A percentile compares a stretch with the other conserved stretches of the same genome.
Evolutionary conservation across 306 rosid species (phyloP).

Genomic region (Dalbergia cultrata): DNA sequence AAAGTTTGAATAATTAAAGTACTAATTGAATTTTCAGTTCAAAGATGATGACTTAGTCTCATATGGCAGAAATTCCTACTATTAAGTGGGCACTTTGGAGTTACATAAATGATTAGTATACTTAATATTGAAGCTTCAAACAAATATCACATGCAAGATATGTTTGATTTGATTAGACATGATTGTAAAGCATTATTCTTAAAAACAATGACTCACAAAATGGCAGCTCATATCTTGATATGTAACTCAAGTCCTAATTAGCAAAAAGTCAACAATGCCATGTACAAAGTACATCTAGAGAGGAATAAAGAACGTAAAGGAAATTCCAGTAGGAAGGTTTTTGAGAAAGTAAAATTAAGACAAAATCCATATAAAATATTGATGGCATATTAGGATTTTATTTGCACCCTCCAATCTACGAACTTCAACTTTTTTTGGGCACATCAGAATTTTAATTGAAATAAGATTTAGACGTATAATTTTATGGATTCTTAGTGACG

Average conservation of each 20-base stretch:
- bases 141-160: not conserved
- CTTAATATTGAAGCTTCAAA: not conserved
- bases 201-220: slow-evolving; percentile 11
- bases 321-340: not conserved
- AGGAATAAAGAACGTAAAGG: not conserved
- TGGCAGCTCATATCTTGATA: not conserved
- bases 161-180: not conserved
- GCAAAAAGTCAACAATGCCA: slow-evolving; percentile 27
- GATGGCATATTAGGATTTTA: too few species aligned
- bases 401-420: too few species aligned
- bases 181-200: slow-evolving; percentile 11
- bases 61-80: not conserved
- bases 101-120: not conserved
- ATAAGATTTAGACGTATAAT: too few species aligned
- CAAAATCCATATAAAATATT: not conserved
- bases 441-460: too few species aligned
- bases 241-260: not conserved
- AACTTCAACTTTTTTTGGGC: too few species aligned
- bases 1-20: not conserved
- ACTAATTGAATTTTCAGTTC: slow-evolving; percentile 1
- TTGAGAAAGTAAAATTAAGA: too few species aligned
- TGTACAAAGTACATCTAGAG: slow-evolving; percentile 21
- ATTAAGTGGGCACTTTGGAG: not conserved
- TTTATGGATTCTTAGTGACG: too few species aligned
- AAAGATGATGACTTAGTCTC: not conserved